Evolutionary conservation across 495 filamentous ascomycete species (phyloP), one percentile per base, ranked within the genome.

Genomic region (Podospora fimiseda): DNA sequence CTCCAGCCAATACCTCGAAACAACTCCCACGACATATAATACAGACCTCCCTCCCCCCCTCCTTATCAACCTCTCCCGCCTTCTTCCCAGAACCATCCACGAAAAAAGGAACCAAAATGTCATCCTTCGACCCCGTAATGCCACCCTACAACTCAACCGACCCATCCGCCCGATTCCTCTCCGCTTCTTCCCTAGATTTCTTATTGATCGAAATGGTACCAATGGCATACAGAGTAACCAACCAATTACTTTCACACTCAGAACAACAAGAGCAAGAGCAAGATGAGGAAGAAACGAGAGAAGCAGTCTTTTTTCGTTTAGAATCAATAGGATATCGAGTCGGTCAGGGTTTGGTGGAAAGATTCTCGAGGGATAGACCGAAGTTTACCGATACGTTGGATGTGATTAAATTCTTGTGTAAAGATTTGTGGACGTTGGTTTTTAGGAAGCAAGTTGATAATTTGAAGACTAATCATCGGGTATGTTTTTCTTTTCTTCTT

Each of bases 381-480:
- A 84, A 90, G 41, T 93, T 95, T 69, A 83, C 80, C 21, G 88
- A 93, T 68, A 89, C 88, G 27, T 78, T 95, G 18, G 89, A 93
- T 61, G 85, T 88, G 22, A 97, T 98, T 64, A 98, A 98, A 69
- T 97, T 97, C 64, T 78, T 97, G 30, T 98, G 93, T 78, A 98
- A 97, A 69, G 94, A 98, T 65, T 71, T 98, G 40, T 98, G 93
- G 93, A 88, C 81, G 44, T 76, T 95, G 38, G 79, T 96, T 27
- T 98, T 96, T 70, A 77, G 89, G 67, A 98, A 98, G 70, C 93
- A 96, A 70, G 85, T 97, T 60, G 93, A 98, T 67, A 97, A 97
- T 72, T 74, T 98, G 39, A 98, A 97, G 74, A 98, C 93, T 13
- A 98, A 98, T 67, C 93, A 98, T 65, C 80, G 93, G 61, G 88